Evolutionary conservation across 169 alveolate genomes (phyloP).

Genomic region (Cytauxzoon felis): DNA sequence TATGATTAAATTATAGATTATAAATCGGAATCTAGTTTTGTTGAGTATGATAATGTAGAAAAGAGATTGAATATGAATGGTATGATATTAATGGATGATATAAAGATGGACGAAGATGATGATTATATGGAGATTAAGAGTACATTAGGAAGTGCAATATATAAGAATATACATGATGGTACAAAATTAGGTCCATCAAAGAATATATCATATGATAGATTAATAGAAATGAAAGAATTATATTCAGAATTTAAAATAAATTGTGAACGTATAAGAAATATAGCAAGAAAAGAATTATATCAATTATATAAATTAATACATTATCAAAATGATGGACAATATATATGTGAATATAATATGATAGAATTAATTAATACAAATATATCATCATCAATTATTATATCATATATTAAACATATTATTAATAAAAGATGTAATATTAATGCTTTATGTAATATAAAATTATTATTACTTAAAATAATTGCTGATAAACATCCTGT

Average conservation of each 20-base stretch:
- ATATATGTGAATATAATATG: conserved; percentile 46
- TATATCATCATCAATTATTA: conserved; percentile 53
- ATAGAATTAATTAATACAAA: conserved; percentile 27
- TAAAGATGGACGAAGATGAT: conserved; percentile 9
- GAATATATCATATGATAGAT: conserved; percentile 48
- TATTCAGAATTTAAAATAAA: conserved; percentile 38
- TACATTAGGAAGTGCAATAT: conserved; percentile 57
- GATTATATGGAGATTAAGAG: conserved; percentile 58
- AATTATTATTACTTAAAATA: conserved; percentile 41
- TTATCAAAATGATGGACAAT: conserved; percentile 8
- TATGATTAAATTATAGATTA: too few relatives aligned
- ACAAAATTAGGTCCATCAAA: conserved; percentile 56
- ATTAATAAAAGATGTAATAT: conserved; percentile 20
- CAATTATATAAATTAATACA: conserved; percentile 42
- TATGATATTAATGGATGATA: background rate
- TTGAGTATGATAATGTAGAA: too few relatives aligned
- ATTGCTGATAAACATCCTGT: conserved; percentile 61
- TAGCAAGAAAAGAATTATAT: conserved; percentile 55
- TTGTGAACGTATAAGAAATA: conserved; percentile 24
- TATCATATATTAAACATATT: conserved; percentile 45
- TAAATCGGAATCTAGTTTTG: too few relatives aligned
- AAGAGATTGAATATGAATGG: too few relatives aligned
- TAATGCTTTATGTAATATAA: conserved; percentile 23
- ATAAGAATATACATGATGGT: conserved; percentile 52
- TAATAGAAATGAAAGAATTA: conserved; percentile 57